Evolutionary conservation across 2,329 filamentous ascomycete genomes (phyloP), one percentile per base, ranked within the genome.

Genomic region (Fusarium continuum): DNA sequence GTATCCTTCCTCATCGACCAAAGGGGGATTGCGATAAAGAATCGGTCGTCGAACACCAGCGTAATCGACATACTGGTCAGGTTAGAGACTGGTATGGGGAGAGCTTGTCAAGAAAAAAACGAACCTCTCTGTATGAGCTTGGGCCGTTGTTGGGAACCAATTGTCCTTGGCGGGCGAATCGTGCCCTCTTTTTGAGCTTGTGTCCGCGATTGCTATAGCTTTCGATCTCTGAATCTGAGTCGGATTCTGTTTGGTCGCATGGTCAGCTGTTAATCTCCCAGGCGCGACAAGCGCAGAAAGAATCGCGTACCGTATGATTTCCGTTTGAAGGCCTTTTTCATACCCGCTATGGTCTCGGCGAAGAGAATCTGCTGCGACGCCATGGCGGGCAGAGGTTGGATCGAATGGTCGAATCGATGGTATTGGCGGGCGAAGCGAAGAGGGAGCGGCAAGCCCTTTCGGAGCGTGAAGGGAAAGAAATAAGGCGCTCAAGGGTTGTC

Each of bases 1-100:
- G 72, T 91, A 92, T 62, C 91, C 91, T 68, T 94, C 91, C 39
- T 91, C 87, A 76, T 94, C 91, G 65, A 91, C 80, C 40, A 91
- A 80, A 10, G 86, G 84, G 6, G 90, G 89, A 68, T 93, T 94
- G 65, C 85, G 86, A 74, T 87, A 86, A 63, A 96, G 87, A 65
- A 93, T 91, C 50, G 87, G 82, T 72, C 92, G 85, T 55, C 84
- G 81, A 72, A 90, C 89, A 56, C 91, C 91, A 28, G 86, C 89
- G 74, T 92, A 91, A 53, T 91, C 88, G 68, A 93, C 84, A 66
- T 83, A 81, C 89, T 93, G 72, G 20, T 45, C 9, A 29, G 52
- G 68, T 76, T 56, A 76, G 74, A 52, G 53, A 51, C 47, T 25
- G 22, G 28, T 40, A 56, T 25, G n/a, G 47, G 46, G 36, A 35